phyloP scores from a whole-genome alignment of 176 grass and related monocot genomes.

The Ampelocalamus luodianensis region DNA sequence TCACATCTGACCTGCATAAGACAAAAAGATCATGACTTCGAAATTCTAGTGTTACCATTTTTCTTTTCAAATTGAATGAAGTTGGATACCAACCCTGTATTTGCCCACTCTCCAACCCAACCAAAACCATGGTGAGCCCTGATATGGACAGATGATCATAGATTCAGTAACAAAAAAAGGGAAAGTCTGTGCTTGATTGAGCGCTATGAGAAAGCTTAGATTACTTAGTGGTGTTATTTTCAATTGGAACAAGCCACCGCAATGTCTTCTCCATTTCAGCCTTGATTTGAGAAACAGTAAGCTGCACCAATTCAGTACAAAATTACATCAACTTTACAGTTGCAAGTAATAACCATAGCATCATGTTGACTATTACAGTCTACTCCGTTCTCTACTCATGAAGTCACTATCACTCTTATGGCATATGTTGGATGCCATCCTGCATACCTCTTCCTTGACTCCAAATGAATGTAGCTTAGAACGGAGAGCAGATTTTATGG shows the following conservation, averaged over 20 bases:
- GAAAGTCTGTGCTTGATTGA: conserved; percentile 20
- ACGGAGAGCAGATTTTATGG: conserved; percentile 79
- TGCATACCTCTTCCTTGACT: conserved; percentile 84
- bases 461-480: conserved; percentile 71
- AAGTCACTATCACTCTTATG: background rate
- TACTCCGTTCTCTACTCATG: conserved; percentile 7
- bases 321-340: conserved; percentile 30
- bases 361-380: conserved; percentile 32
- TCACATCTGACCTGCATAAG: conserved; percentile 73
- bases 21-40: background rate
- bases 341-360: conserved; percentile 18
- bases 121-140: conserved; percentile 93
- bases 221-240: conserved; percentile 98
- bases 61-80: conserved; percentile 26
- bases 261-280: conserved; percentile 92
- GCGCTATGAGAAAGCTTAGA: conserved; percentile 39
- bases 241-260: conserved; percentile 84
- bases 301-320: conserved; percentile 54
- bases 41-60: conserved; percentile 11
- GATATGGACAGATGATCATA: conserved; percentile 29
- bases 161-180: conserved; percentile 45
- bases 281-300: conserved; percentile 83
- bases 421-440: conserved; percentile 24
- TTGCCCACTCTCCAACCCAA: conserved; percentile 94
- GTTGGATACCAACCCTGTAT: conserved; percentile 61